Evolutionary conservation across 2,329 filamentous ascomycete species (phyloP), one percentile per base, ranked within the genome.

Genomic region (Emydomyces testavorans): DNA sequence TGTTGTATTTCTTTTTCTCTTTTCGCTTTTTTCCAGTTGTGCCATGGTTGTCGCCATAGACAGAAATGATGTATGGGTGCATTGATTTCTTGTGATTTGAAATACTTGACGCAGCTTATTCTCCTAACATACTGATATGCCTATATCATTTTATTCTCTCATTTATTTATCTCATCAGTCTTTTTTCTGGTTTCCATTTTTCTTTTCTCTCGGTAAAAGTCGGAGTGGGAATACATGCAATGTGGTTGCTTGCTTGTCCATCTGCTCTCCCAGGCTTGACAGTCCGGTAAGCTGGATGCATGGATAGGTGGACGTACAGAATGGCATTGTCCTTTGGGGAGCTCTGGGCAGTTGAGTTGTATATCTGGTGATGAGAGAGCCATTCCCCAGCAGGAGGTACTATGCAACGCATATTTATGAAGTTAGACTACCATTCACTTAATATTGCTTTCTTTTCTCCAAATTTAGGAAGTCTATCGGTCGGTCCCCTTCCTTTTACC

Each of bases 31-130:
- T 40, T 46, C 20, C 13, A 3, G 11, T 41, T 50, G 34, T 32
- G 38, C 37, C 24, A 28, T 26, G 38, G 32, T 45, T 49, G 35
- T 44, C 39, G 40, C 20, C 45, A 48, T 47, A 50, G 44, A 47
- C 44, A 47, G 43, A 42, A 36, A 50, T 50, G 49, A 50, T 50
- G 44, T 50, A 50, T 46, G 48, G 41, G 41, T 46, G 48, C 47
- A 49, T 50, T 37, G 18, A 24, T 11, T 29, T 36, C 44, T 37
- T 23, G 35, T 38, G 5, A 6, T 34, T 26, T n/a, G 11, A n/a
- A n/a, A 36, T 52, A 57, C 46, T 51, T 52, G 50, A 51, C 49
- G 53, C 45, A 50, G 52, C 51, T 51, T 51, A 34, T 43, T 43
- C 29, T 32, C 38, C 6, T 29, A 16, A 46, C 35, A 37, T 46